These are phyloP conservation scores for Chlorella sp. DNA, from an alignment of 139 green algal genomes.

Conservation along the genomic window DNA sequence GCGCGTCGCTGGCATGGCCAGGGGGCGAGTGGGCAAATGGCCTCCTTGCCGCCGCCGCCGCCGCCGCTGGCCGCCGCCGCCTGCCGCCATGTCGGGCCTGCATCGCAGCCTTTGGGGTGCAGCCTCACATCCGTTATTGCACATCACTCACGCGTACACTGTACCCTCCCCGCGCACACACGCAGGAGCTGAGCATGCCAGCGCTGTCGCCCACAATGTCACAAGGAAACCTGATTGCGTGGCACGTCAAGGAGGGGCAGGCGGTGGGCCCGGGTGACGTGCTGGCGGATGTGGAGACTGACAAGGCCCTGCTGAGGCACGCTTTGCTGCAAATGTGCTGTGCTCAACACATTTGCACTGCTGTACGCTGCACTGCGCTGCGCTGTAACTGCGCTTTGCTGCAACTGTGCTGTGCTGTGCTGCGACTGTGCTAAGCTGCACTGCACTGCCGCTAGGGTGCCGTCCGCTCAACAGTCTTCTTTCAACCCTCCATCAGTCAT, in stretches of 20 bases:
- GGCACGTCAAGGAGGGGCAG: constrained; percentile 76
- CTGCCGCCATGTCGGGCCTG: neutral
- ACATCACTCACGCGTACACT: no score
- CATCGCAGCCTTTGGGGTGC: neutral
- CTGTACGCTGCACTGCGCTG: neutral
- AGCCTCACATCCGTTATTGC: no score
- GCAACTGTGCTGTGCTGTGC: no score
- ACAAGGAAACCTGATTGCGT: constrained; percentile 71
- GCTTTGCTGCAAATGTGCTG: neutral
- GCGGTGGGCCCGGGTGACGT: constrained; percentile 80
- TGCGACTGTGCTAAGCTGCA: no score
- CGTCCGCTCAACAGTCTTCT: no score
- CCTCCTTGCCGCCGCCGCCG: no score
- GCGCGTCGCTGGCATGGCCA: neutral
- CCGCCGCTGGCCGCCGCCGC: neutral
- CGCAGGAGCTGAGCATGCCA: constrained; percentile 81
- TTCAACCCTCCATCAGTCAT: no score
- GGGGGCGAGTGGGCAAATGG: neutral
- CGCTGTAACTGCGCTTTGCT: no score
- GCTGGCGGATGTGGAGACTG: constrained; percentile 94
- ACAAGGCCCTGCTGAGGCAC: constrained; percentile 81
- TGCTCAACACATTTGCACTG: constrained; percentile 10
- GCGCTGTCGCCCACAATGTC: constrained; percentile 92
- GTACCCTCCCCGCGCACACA: neutral
- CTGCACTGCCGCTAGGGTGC: no score